Evolutionary conservation across 192 early-diverging fungal species (phyloP).

Genomic region (Backusella mclennaniae): DNA sequence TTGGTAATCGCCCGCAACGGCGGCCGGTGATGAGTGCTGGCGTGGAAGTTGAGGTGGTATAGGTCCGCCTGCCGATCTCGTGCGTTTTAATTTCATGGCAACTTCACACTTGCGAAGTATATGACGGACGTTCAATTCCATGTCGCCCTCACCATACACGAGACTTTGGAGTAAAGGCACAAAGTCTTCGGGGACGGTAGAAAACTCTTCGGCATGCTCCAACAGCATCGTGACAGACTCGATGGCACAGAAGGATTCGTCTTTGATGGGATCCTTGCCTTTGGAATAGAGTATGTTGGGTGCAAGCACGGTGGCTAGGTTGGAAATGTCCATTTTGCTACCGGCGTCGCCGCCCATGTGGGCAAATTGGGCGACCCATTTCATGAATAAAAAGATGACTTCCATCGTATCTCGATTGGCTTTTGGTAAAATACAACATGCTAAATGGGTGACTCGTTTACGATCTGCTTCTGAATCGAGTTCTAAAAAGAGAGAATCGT

Average conservation of each 20-base stretch:
- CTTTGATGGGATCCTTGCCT: conserved; percentile 76
- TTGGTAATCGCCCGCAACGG: not conserved
- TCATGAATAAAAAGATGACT: conserved; percentile 85
- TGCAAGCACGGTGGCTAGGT: conserved; percentile 91
- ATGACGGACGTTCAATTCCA: conserved; percentile 51
- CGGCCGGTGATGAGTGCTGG: conserved; percentile 21
- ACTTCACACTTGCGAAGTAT: conserved; percentile 56
- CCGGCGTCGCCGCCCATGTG: conserved; percentile 55
- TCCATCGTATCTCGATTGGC: conserved; percentile 93
- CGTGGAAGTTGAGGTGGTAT: conserved; percentile 17
- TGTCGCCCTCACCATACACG: conserved; percentile 42
- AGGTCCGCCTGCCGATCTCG: conserved; percentile 27
- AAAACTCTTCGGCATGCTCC: conserved; percentile 60
- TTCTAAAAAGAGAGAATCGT: conserved; percentile 27
- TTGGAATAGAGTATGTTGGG: conserved; percentile 93
- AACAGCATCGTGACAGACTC: conserved; percentile 66
- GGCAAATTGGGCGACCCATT: conserved; percentile 79
- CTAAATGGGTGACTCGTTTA: conserved; percentile 74
- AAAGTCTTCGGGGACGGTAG: conserved; percentile 60
- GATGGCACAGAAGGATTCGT: conserved; percentile 69
- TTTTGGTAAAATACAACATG: conserved; percentile 85
- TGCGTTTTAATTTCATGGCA: conserved; percentile 46
- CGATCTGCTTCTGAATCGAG: conserved; percentile 53
- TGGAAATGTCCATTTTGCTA: conserved; percentile 91
- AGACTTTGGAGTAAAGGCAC: conserved; percentile 48